Evolutionary conservation across 1,284 basidiomycete genomes (phyloP), one percentile per base, ranked within the genome.

Genomic region (Lentinus polychrous): DNA sequence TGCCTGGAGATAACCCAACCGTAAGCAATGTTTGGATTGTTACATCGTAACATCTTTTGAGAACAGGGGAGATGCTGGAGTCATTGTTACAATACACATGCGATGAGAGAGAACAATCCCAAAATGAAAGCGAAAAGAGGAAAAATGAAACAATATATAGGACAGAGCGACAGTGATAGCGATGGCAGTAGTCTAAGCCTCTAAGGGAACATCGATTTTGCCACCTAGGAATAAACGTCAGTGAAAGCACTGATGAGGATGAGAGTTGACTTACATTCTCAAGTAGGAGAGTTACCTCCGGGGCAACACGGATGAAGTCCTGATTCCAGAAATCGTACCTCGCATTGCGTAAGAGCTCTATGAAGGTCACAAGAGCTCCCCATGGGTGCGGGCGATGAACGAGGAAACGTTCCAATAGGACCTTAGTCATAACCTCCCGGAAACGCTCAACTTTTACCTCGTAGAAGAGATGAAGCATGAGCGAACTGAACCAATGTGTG

Each of bases 321-420:
- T 86, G 87, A 72, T 72, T 83, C 86, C 88, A 90, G 72, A 91
- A 92, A 53, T 88, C 86, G 58, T 91, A 91, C 68, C 85, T 88
- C 47, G 79, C 76, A 66, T 90, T 91, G 53, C 83, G 79, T 45
- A 94, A 78, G 52, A 95, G 71, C 70, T 96, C 92, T 59, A 94
- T 92, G 70, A 98, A 96, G 1, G 92, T 93, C 57, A 92, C 83
- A 53, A 97, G 70, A 38, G 94, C 83, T 50, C 94, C 95, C 92
- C 94, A 98, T n/a, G 95, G 94, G 61, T 98, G 94, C 46, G 95
- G 95, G 38, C 92, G 84, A 62, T 93, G 83, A 48, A 93, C 93
- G 51, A 98, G 81, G 68, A 97, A 88, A 34, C 95, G 83, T 66
- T 98, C 94, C 56, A 99, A 75, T 23, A 99, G 77, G 24, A 96